These are phyloP conservation scores for Aspergillus transmontanensis DNA, from an alignment of 2,329 filamentous ascomycete species.

Conservation along the genomic window DNA sequence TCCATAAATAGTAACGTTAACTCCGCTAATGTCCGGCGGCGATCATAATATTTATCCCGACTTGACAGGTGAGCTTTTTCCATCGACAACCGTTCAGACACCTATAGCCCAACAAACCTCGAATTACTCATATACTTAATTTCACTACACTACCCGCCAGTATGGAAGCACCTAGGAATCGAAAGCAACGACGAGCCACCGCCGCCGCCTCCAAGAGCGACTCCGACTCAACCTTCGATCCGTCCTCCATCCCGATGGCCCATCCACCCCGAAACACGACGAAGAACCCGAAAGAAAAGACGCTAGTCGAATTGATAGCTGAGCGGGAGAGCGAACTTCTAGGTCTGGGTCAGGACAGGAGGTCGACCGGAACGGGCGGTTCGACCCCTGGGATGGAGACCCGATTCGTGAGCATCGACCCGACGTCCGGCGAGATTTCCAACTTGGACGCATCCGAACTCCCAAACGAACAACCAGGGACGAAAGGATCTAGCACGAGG, in stretches of 20 bases:
- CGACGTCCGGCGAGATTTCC: slow-evolving; percentile 20
- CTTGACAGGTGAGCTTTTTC: slow-evolving; percentile 3
- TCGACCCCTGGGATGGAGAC: slow-evolving; percentile 13
- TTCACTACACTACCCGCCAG: not conserved
- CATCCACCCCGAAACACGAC: slow-evolving; percentile 24
- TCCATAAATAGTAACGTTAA: slow-evolving; percentile 13
- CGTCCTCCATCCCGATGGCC: slow-evolving; percentile 37
- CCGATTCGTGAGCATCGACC: slow-evolving; percentile 40
- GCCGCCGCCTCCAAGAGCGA: slow-evolving; percentile 19
- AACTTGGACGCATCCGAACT: slow-evolving; percentile 28
- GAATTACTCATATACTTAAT: not conserved
- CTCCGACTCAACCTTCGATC: slow-evolving; percentile 26
- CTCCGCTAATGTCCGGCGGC: slow-evolving; percentile 23
- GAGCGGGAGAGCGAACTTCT: slow-evolving; percentile 43
- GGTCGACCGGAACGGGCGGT: slow-evolving; percentile 5
- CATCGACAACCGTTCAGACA: slow-evolving; percentile 8
- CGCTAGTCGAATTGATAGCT: slow-evolving; percentile 48
- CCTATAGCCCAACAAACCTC: not conserved
- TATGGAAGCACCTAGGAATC: slow-evolving; percentile 38
- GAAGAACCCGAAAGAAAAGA: slow-evolving; percentile 33
- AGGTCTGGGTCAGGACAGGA: slow-evolving; percentile 12
- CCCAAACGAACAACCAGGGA: slow-evolving; percentile 18
- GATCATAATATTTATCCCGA: slow-evolving; percentile 7
- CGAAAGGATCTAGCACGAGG: not conserved
- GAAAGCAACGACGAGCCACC: slow-evolving; percentile 44